Base-by-base conservation (phyloP, 352 stramenopile genomes). In the Discostella stelligera region DNA sequence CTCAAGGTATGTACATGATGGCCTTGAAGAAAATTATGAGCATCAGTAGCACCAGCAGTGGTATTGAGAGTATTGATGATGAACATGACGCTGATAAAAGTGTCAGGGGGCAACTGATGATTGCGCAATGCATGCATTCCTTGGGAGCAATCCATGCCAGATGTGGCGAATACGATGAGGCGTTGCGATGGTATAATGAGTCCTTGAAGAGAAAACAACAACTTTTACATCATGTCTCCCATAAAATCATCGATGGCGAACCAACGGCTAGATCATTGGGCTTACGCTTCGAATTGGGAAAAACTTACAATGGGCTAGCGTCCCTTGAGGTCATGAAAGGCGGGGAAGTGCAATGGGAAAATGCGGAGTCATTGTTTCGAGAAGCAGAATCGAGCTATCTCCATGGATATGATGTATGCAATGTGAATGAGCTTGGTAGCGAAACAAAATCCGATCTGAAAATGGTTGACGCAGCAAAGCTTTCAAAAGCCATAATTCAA, bases 221-320 rank as follows among this genome's bases (percentile, higher is more conserved):
- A n/a, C 32, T 64, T 61, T 49, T 71, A 9, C 16, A 14, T 1
- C n/a, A 55, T 18, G 46, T 23, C n/a, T 30, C 8, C 2, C 2
- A 44, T 10, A 44, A 44, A 14, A 44, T 3, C 2, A 44, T 44
- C 37, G 37, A 44, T 44, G 56, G 37, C 10, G 27, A 50, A 49
- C 14, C 20, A 11, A 25, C 52, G 39, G n/a, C 27, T 7, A 41
- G 14, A 41, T 39, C 32, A n/a, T 30, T 27, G 30, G 18, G 44
- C 4, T 30, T 39, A 54, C 66, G 70, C 50, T 66, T 67, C 50
- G 74, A 82, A 61, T 55, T 82, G 18, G 74, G 61, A 14, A 77
- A 77, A 58, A 82, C 66, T 10, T 70, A 69, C 25, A 82, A 82
- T 71, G 74, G 66, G 16, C 37, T 82, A 18, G 74, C 74, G 65